phyloP scores from a whole-genome alignment of 2,329 filamentous ascomycete genomes.

The Ophiocordyceps polyrhachis-furcata region DNA sequence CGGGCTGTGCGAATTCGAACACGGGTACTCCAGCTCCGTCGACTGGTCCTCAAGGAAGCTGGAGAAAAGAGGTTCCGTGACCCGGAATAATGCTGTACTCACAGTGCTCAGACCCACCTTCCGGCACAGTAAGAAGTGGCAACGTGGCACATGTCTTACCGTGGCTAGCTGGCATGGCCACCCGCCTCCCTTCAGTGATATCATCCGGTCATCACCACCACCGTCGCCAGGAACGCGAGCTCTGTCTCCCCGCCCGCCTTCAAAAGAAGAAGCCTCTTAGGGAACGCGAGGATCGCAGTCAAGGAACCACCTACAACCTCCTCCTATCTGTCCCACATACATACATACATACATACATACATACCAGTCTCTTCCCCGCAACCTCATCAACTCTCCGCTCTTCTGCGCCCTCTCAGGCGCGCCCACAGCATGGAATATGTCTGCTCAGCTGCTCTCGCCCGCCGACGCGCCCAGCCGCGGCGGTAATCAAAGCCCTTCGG shows the following conservation, averaged over 20 bases:
- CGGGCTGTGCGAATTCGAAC: no score
- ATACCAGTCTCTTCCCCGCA: background rate
- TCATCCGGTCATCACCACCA: background rate
- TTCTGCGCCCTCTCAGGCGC: background rate
- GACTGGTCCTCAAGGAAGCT: background rate
- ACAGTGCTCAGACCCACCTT: background rate
- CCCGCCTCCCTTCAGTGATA: background rate
- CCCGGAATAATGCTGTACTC: no score
- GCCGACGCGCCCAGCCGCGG: conserved; percentile 8
- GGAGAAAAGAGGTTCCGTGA: background rate
- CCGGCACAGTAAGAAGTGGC: background rate
- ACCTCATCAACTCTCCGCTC: background rate
- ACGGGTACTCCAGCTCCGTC: no score
- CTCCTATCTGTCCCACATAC: background rate
- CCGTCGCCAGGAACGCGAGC: background rate
- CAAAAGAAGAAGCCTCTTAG: no score
- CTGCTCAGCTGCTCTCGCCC: conserved; percentile 11
- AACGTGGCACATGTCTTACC: background rate
- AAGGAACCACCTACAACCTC: no score
- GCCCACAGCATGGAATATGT: conserved; percentile 18
- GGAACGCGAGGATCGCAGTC: no score
- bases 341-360: background rate
- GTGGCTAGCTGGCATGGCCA: background rate
- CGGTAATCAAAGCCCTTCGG: conserved; percentile 7
- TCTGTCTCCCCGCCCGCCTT: no score